Percentiles rank a stretch among this genome's conserved stretches.
phyloP scores from a whole-genome alignment of 306 rosid species.

The Prunus padus region DNA sequence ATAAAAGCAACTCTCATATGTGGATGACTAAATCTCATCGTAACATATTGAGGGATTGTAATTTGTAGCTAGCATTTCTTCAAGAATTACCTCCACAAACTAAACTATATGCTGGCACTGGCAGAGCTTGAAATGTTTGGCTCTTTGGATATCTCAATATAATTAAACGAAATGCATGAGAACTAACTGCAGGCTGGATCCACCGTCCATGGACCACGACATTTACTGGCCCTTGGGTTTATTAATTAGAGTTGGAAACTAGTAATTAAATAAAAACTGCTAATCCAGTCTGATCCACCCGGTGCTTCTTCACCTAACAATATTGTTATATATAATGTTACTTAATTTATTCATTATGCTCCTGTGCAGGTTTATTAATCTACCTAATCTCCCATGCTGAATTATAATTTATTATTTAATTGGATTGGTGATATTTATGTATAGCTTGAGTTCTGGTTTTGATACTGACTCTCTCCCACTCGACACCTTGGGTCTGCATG shows the following conservation, averaged over 20 bases:
- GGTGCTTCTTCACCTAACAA: background rate
- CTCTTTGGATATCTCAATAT: too few species aligned
- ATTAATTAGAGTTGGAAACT: background rate
- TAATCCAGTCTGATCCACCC: background rate
- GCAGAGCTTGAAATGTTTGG: too few species aligned
- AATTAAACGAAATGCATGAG: too few species aligned
- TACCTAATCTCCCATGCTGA: background rate
- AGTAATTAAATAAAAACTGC: background rate
- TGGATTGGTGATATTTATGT: background rate
- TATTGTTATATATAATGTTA: background rate
- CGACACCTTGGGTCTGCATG: background rate
- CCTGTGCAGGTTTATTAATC: background rate
- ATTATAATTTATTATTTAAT: background rate
- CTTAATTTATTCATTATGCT: background rate
- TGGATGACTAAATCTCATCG: too few species aligned
- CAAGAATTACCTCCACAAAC: too few species aligned
- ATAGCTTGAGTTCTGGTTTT: conserved; percentile 5
- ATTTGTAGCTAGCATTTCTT: too few species aligned
- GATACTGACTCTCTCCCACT: conserved; percentile 8
- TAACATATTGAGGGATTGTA: too few species aligned
- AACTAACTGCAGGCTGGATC: too few species aligned
- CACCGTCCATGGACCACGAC: background rate
- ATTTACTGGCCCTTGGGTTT: background rate
- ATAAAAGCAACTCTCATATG: too few species aligned
- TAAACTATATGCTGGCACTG: too few species aligned